phyloP scores from a whole-genome alignment of 148 eudicot species.

The Rhododendron henanense region DNA sequence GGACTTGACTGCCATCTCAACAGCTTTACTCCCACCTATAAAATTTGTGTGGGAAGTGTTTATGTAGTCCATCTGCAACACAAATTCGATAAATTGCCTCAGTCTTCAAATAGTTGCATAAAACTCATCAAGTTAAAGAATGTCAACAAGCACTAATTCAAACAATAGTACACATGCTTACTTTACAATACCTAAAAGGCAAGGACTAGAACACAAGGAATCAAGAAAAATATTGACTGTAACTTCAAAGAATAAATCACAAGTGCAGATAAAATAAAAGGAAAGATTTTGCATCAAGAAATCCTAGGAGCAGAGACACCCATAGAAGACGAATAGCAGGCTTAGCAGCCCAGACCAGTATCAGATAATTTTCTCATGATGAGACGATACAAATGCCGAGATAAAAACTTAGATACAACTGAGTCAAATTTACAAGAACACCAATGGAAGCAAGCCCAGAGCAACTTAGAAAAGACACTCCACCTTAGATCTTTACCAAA shows the following conservation, averaged over 20 bases:
- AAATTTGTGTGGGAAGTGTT: conserved; percentile 90
- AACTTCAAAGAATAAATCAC: background rate
- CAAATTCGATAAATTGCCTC: background rate
- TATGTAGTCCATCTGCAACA: conserved; percentile 84
- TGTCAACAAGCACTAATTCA: background rate
- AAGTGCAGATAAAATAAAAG: background rate
- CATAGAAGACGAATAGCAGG: background rate
- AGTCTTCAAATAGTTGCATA: background rate
- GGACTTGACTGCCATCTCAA: conserved; percentile 65
- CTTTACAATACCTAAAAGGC: background rate
- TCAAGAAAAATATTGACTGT: background rate
- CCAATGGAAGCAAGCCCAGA: background rate
- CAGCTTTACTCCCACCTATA: conserved; percentile 90
- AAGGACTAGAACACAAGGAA: background rate
- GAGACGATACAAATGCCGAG: background rate
- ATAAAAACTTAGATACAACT: background rate
- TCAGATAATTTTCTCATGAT: background rate
- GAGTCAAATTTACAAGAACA: background rate
- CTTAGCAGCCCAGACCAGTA: background rate
- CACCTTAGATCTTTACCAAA: background rate
- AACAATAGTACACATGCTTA: background rate
- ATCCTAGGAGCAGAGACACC: background rate
- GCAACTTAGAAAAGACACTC: background rate
- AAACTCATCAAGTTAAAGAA: background rate
- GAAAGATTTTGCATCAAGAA: background rate